phyloP scores from a whole-genome alignment of 352 stramenopile species.

The Bremia lactucae region DNA sequence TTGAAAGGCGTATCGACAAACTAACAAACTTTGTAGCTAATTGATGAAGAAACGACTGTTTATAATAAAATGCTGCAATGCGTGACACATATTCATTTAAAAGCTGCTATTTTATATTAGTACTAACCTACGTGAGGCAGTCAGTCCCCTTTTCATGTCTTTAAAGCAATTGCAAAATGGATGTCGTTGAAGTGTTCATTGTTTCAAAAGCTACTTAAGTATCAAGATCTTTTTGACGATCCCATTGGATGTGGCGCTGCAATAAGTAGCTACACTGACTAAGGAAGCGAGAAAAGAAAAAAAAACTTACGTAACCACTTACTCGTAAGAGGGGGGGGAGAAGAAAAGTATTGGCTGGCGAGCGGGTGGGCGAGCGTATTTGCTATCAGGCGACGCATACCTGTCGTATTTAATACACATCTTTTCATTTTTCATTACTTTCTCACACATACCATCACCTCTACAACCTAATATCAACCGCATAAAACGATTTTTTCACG shows the following conservation, averaged over 20 bases:
- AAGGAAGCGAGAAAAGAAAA: constrained; percentile 13
- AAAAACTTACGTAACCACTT: constrained; percentile 17
- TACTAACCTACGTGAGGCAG: no score
- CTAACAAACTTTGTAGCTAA: no score
- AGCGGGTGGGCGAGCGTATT: constrained; percentile 12
- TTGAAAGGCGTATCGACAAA: no score
- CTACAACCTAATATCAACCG: background rate
- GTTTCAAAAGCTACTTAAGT: no score
- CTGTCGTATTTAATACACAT: constrained; percentile 3
- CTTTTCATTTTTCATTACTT: constrained; percentile 3
- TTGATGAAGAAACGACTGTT: no score
- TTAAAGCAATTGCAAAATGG: no score
- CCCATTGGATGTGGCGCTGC: constrained; percentile 10
- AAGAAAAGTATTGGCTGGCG: constrained; percentile 35
- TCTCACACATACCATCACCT: background rate
- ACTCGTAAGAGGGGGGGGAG: constrained; percentile 11
- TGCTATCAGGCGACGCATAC: constrained; percentile 3
- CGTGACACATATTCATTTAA: no score
- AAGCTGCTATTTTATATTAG: no score
- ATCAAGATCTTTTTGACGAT: constrained; percentile 7
- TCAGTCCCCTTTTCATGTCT: no score
- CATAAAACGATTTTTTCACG: constrained; percentile 10
- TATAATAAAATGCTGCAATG: no score
- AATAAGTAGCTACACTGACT: constrained; percentile 5
- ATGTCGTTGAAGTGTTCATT: constrained; percentile 9